phyloP scores from a whole-genome alignment of 768 basidiomycete genomes.

The Tylopilus sp. region DNA sequence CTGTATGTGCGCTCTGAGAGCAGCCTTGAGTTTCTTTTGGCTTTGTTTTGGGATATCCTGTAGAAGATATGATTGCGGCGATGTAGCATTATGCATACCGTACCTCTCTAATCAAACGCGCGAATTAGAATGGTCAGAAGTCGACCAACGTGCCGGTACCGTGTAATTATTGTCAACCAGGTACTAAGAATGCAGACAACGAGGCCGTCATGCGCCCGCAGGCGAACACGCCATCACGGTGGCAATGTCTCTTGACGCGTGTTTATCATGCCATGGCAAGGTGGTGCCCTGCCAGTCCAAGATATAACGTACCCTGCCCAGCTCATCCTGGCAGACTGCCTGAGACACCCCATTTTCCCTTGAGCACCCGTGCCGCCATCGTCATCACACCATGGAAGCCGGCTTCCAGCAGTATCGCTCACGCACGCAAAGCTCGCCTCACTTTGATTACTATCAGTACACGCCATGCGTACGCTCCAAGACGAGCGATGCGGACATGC shows the following conservation, averaged over 20 bases:
- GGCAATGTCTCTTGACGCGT: conserved; percentile 23
- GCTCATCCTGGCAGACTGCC: conserved; percentile 15
- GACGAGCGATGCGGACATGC: conserved; percentile 16
- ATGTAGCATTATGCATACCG: conserved; percentile 13
- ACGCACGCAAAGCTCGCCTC: conserved; percentile 21
- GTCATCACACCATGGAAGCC: conserved; percentile 33
- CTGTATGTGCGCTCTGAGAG: conserved; percentile 2
- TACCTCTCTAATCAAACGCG: conserved; percentile 6
- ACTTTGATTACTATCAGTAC: conserved; percentile 14
- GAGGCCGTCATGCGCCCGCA: conserved; percentile 32
- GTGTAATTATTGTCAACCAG: background rate
- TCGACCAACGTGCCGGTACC: conserved; percentile 28
- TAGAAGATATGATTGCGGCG: conserved; percentile 11
- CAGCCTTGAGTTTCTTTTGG: conserved; percentile 4
- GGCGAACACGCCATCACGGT: conserved; percentile 20
- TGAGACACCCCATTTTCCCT: conserved; percentile 9
- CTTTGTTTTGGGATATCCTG: conserved; percentile 9
- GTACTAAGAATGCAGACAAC: conserved; percentile 18
- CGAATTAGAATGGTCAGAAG: conserved; percentile 16
- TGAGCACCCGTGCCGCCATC: no score
- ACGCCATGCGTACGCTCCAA: conserved; percentile 17
- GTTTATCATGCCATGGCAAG: conserved; percentile 32
- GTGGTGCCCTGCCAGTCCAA: conserved; percentile 24
- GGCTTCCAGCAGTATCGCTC: conserved; percentile 27
- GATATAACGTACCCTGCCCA: conserved; percentile 27